Conservation (phyloP, 2,329 filamentous ascomycete genomes). For the Diaporthe sp. region DNA sequence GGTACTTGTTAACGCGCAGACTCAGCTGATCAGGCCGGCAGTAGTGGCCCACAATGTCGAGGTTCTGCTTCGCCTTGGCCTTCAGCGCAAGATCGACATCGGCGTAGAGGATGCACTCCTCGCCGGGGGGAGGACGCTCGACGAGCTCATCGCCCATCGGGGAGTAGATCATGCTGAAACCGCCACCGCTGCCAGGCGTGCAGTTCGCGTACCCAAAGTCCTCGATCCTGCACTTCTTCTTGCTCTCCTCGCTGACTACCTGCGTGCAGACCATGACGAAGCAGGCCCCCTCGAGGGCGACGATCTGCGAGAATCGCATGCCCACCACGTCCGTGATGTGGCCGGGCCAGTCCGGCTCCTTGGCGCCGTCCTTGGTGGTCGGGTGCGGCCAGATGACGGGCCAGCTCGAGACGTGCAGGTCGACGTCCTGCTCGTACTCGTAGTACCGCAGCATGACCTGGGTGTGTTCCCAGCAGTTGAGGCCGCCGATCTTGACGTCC, state of each 20-base stretch:
- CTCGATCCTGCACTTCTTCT: background rate
- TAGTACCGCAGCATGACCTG: conserved; percentile 60
- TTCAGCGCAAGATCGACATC: conserved; percentile 63
- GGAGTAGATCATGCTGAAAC: conserved; percentile 64
- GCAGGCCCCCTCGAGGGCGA: conserved; percentile 45
- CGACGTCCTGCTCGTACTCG: conserved; percentile 44
- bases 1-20: conserved; percentile 50
- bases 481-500: conserved; percentile 65
- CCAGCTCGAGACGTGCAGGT: conserved; percentile 48
- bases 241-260: conserved; percentile 45
- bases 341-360: conserved; percentile 40
- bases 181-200: conserved; percentile 60
- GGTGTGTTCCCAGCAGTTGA: conserved; percentile 71
- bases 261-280: conserved; percentile 46
- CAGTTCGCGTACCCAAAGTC: conserved; percentile 5
- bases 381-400: conserved; percentile 43
- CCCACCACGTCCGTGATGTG: conserved; percentile 43
- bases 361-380: conserved; percentile 29
- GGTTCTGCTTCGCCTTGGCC: conserved; percentile 55
- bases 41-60: conserved; percentile 56
- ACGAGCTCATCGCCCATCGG: conserved; percentile 59
- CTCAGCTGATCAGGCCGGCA: conserved; percentile 57
- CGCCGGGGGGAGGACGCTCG: conserved; percentile 50
- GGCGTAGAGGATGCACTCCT: conserved; percentile 64
- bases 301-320: conserved; percentile 43